phyloP scores from a whole-genome alignment of 768 basidiomycete genomes.

The Pulveroboletus sp. region DNA sequence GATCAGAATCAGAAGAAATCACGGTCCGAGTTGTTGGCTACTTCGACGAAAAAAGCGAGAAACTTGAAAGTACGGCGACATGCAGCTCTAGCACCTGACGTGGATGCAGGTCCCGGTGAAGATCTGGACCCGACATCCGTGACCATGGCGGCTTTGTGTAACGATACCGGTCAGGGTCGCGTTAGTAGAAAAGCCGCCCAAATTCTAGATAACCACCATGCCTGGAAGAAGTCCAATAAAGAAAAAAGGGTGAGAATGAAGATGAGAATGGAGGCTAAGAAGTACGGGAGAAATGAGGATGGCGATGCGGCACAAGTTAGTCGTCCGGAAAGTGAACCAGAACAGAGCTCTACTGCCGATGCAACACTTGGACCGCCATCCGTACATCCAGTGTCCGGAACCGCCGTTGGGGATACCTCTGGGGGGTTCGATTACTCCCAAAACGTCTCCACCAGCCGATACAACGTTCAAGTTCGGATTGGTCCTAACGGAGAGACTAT shows the following conservation, averaged over 20 bases:
- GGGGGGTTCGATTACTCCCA: constrained; percentile 72
- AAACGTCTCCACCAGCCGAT: constrained; percentile 63
- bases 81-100: constrained; percentile 55
- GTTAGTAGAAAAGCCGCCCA: constrained; percentile 75
- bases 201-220: constrained; percentile 65
- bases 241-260: constrained; percentile 67
- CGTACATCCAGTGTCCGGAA: constrained; percentile 14
- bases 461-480: constrained; percentile 83
- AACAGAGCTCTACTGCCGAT: constrained; percentile 5
- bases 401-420: constrained; percentile 39
- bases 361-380: constrained; percentile 12
- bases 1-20: constrained; percentile 20
- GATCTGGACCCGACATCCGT: constrained; percentile 77
- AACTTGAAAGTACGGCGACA: constrained; percentile 41
- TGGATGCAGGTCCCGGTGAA: constrained; percentile 65
- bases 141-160: constrained; percentile 81
- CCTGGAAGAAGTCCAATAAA: constrained; percentile 67
- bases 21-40: constrained; percentile 13
- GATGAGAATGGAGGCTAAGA: constrained; percentile 65
- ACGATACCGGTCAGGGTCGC: constrained; percentile 75
- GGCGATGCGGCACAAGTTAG: constrained; percentile 30
- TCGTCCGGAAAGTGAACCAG: constrained; percentile 8
- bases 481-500: constrained; percentile 86
- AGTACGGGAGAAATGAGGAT: constrained; percentile 63
- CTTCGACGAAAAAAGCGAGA: constrained; percentile 33